Percentiles rank a stretch among this genome's conserved stretches.
Conservation (phyloP, 2,329 filamentous ascomycete species). For the Amesomyces nigricolor region DNA sequence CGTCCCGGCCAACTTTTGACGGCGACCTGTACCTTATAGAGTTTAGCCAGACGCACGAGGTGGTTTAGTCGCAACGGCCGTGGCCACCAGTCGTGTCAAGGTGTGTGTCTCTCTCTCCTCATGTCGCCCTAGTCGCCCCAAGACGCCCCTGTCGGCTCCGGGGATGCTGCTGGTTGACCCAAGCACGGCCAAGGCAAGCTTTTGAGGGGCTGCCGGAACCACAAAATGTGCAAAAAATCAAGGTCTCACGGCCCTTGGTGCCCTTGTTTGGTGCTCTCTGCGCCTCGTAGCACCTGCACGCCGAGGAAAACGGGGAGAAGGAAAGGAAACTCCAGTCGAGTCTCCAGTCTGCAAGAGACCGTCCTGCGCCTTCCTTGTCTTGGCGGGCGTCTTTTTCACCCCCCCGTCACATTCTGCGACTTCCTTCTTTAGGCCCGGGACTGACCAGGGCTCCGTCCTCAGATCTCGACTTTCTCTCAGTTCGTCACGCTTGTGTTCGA, state of each 20-base stretch:
- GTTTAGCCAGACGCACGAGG: constrained; percentile 14
- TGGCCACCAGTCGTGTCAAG: background rate
- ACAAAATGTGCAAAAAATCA: constrained; percentile 13
- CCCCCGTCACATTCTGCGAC: constrained; percentile 4
- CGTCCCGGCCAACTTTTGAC: constrained; percentile 1
- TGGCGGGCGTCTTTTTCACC: constrained; percentile 8
- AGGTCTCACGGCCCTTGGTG: constrained; percentile 13
- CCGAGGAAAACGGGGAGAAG: background rate
- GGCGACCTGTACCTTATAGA: constrained; percentile 6
- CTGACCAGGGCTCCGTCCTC: constrained; percentile 8
- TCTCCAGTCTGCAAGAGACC: background rate
- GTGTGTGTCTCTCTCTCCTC: background rate
- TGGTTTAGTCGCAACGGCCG: too few species aligned
- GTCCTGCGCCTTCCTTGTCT: constrained; percentile 1
- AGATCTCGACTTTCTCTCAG: constrained; percentile 4
- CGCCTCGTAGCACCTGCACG: constrained; percentile 18
- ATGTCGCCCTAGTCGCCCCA: background rate
- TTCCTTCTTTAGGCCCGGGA: constrained; percentile 3
- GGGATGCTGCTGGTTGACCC: constrained; percentile 9
- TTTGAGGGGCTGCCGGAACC: background rate
- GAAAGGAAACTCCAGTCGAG: too few species aligned
- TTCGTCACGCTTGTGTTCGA: background rate
- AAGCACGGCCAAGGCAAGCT: background rate
- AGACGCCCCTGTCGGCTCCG: background rate
- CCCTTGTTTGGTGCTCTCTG: background rate